phyloP scores from a whole-genome alignment of 2,329 filamentous ascomycete species.

The Clonostachys rhizophaga region DNA sequence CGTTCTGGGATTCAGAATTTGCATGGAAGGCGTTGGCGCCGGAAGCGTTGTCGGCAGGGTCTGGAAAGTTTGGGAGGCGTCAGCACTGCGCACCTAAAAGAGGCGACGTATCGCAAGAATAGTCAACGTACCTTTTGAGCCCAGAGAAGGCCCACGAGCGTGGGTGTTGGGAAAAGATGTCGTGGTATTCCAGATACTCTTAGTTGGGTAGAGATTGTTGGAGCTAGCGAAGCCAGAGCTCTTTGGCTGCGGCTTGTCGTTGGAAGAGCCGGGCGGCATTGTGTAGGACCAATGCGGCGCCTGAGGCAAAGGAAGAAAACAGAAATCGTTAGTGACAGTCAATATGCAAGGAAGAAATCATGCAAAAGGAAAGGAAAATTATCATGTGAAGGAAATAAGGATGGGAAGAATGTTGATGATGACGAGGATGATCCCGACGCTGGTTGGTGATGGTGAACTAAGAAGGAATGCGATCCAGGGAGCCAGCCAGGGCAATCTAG shows the following conservation, averaged over 20 bases:
- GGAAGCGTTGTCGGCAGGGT: background rate
- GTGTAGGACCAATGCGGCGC: background rate
- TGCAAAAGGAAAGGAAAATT: background rate
- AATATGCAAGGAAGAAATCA: background rate
- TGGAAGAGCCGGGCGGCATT: conserved; percentile 3
- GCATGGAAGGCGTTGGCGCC: conserved; percentile 61
- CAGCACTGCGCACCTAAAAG: background rate
- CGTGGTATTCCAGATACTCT: conserved; percentile 1
- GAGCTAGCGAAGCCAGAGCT: conserved; percentile 1
- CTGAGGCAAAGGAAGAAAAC: background rate
- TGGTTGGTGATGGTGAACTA: no score
- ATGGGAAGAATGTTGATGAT: no score
- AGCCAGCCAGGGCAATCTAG: no score
- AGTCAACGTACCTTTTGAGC: background rate
- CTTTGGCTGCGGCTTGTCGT: conserved; percentile 3
- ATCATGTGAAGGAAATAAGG: background rate
- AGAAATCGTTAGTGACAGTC: conserved; percentile 1
- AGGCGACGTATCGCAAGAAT: background rate
- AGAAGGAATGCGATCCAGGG: no score
- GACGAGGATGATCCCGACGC: no score
- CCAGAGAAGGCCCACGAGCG: background rate
- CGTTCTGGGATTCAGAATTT: conserved; percentile 59
- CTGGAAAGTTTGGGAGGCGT: background rate
- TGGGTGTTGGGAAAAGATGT: background rate
- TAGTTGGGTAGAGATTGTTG: conserved; percentile 2